Base-by-base conservation (phyloP, 805 yeast species). In the Gaillardinia entomophila region DNA sequence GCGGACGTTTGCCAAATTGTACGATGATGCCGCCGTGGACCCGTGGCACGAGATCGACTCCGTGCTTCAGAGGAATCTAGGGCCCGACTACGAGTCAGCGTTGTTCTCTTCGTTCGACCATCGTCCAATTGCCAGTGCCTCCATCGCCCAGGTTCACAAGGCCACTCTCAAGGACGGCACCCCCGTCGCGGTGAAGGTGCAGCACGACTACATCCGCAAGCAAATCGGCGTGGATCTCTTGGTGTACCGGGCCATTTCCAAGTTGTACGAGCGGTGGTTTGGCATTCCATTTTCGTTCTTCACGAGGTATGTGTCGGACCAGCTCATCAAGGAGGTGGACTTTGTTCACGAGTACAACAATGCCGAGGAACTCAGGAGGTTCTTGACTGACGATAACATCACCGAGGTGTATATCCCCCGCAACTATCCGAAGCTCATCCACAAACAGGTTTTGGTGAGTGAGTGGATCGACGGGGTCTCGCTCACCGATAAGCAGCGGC, bases 381-480 rank as follows among this genome's bases (percentile, higher is more conserved):
- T 61, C 16, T 60, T 80, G n/a, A 48, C 45, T 3, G 33, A 41
- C 2, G 86, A 80, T 42, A 33, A 52, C 1, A 57, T 60, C 14
- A 57, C 75, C 24, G 62, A 64, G 19, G 67, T 79, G 4, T 69
- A 79, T 46, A 63, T 83, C 12, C 94, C 92, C 3, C 44, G 53
- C 28, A 62, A 66, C 13, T 78, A 67, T 44, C 52, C 60, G 0
- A 65, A 73, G 3, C 37, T 62, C 17, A 58, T 79, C 11, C 62
- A 77, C 1, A 46, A 52, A 26, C 69, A 75, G 30, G 76, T 83
- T 3, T 52, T 83, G 27, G 68, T 77, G 10, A 69, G 78, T 16
- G 92, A 84, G 53, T 84, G 89, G 88, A 78, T 83, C 30, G 83
- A 83, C 24, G 92, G 89, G 16, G 71, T 73, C 12, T 55, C 81